Conservation (phyloP, 768 basidiomycete genomes). For the Lactarius indigo region DNA sequence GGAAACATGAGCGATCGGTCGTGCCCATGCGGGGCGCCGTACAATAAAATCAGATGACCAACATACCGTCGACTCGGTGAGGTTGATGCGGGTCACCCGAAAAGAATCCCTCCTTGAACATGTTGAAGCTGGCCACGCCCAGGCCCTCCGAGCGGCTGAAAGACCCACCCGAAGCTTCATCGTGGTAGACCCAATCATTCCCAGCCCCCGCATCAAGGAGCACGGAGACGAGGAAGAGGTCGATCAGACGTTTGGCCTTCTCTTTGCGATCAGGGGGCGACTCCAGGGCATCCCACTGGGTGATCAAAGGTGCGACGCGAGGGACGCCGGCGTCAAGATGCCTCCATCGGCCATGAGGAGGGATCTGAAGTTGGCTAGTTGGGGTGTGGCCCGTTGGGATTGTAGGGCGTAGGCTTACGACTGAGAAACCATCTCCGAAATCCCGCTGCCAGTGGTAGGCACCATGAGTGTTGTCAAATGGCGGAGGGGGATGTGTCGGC, state of each 20-base stretch:
- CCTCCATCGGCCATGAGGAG: conserved; percentile 86
- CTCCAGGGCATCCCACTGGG: conserved; percentile 47
- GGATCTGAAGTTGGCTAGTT: conserved; percentile 49
- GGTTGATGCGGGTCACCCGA: conserved; percentile 60
- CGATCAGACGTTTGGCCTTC: conserved; percentile 70
- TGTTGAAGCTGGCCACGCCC: conserved; percentile 84
- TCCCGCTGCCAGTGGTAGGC: conserved; percentile 53
- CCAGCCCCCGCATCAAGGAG: conserved; percentile 95
- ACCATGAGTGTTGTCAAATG: conserved; percentile 2
- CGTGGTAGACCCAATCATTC: conserved; percentile 71
- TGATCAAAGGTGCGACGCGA: conserved; percentile 60
- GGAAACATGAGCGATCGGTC: conserved; percentile 15
- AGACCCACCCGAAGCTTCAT: conserved; percentile 47
- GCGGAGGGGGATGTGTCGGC: conserved; percentile 21
- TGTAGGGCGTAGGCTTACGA: conserved; percentile 40
- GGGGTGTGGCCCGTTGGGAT: not conserved
- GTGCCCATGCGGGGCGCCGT: conserved; percentile 5
- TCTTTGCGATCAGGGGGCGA: conserved; percentile 50
- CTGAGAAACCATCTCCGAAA: conserved; percentile 64
- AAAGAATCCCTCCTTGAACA: conserved; percentile 85
- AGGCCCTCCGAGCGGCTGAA: conserved; percentile 78
- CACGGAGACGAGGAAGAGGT: conserved; percentile 88
- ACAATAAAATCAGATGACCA: conserved; percentile 13
- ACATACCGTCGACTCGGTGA: conserved; percentile 75
- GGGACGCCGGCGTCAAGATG: conserved; percentile 71